Evolutionary conservation across 2,329 filamentous ascomycete genomes (phyloP), one percentile per base, ranked within the genome.

Genomic region (Pseudogymnoascus sp.): DNA sequence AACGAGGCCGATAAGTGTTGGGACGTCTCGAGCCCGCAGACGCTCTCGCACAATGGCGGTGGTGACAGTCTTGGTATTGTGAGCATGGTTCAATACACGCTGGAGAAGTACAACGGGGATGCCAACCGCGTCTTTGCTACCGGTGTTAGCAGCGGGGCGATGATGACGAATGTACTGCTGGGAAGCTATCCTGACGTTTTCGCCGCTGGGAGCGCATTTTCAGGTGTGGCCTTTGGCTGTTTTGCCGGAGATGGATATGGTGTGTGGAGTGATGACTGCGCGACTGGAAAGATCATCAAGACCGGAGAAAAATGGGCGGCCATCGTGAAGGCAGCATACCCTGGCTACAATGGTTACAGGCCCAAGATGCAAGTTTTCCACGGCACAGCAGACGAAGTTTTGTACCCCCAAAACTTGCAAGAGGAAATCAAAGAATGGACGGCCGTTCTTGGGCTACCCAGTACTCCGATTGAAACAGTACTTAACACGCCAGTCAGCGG

Each of bases 71-170:
- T 80, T 39, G 76, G 77, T 0, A 82, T 87, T 62, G 80, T 79
- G 25, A 83, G 81, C 68, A 86, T 86, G 82, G 82, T 85, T 58
- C 74, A 72, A 36, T 85, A 82, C 66, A 75, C 80, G 3, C 69
- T 85, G n/a, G 65, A 69, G 6, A 76, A 76, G 68, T 84, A 85
- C 72, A 74, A 74, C 1, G 82, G 75, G 15, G 79, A 86, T 67
- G 67, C 76, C 33, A 73, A 68, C 64, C 76, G 76, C 61, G 80
- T 86, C 1, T 86, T 79, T 64, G 80, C 80, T 1, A 82, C 80
- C 0, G 83, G 83, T 2, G 71, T 71, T 0, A 76, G 73, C 3
- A 79, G 77, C 0, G 79, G 79, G 1, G 78, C 74, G n/a, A 81
- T 81, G 77, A 80, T 80, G 78, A 78, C 78, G 2, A 80, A 80